Base-by-base conservation (phyloP, 345 rosid genomes). In the Capsella bursapastoris region DNA sequence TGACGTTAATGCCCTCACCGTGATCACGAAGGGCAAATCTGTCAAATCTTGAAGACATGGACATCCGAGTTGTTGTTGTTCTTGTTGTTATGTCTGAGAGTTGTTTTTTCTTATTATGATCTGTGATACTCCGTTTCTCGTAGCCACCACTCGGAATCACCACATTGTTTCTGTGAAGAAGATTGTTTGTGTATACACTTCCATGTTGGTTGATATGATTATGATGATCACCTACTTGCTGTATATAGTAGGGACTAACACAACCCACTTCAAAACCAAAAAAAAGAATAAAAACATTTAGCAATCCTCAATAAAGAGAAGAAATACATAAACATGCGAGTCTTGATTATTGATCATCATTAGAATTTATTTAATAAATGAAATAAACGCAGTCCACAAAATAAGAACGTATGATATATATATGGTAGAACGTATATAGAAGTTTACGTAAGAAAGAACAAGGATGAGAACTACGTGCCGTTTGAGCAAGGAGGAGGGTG, bases 401-500 rank as follows among this genome's bases (percentile, higher is more conserved):
- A 44, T 49, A 41, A 65, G 8, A 51, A 35, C 13, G 22, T 29
- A 41, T 4, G 4, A 3, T 16, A 32, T 18, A 11, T 28, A 11
- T 13, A 40, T 41, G n/a, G 28, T 50, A 57, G 32, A 31, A 43
- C 14, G 31, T 7, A 43, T 22, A 18, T 6, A n/a, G 29, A 73
- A 44, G 40, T 22, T 22, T n/a, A 18, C 11, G 64, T 18, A 45
- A 40, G 40, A 7, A 43, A 52, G 34, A 15, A 34, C 1, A 56
- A 35, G 32, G 72, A 57, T 35, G 67, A 71, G 72, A 77, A 77
- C 35, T 64, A 70, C 80, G 72, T 70, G 57, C 98, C 92, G 72
- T 85, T 85, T 25, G 89, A 66, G 71, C 74, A 78, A 77, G 77
- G 76, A 71, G 85, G 79, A 62, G 83, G 82, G 52, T 74, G 59